Percentiles rank a stretch among this genome's conserved stretches.
Evolutionary conservation across 306 rosid genomes (phyloP).

Genomic region (Cucurbita ficifolia): DNA sequence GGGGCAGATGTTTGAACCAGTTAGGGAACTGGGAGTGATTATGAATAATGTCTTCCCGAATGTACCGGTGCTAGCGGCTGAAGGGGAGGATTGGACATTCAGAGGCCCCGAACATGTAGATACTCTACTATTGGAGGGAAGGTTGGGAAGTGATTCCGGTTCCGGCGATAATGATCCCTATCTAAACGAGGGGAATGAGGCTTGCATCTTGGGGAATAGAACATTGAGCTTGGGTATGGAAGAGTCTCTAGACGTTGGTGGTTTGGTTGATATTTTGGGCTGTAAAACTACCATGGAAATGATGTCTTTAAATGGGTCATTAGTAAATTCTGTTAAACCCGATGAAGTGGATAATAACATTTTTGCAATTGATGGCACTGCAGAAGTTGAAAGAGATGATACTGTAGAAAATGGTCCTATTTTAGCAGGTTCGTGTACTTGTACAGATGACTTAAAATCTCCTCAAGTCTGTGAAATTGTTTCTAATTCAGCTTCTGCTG

Average conservation of each 20-base stretch:
- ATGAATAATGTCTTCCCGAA: slow-evolving; percentile 8
- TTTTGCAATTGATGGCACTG: slow-evolving; percentile 6
- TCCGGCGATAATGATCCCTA: slow-evolving; percentile 15
- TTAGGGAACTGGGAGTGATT: slow-evolving; percentile 10
- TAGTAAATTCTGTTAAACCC: slow-evolving; percentile 14
- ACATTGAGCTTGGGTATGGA: background rate
- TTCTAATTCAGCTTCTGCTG: slow-evolving; percentile 13
- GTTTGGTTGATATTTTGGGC: background rate
- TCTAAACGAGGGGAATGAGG: slow-evolving; percentile 14
- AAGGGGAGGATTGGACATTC: slow-evolving; percentile 1
- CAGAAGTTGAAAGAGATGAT: slow-evolving; percentile 14
- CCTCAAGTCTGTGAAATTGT: slow-evolving; percentile 18
- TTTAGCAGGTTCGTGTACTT: background rate
- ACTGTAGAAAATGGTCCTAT: slow-evolving; percentile 13
- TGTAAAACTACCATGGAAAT: slow-evolving; percentile 13
- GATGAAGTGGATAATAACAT: slow-evolving; percentile 26
- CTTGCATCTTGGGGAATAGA: slow-evolving; percentile 12
- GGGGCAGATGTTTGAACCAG: slow-evolving; percentile 10
- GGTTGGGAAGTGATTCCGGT: slow-evolving; percentile 19
- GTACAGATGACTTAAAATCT: slow-evolving; percentile 13
- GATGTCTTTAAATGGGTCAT: slow-evolving; percentile 10
- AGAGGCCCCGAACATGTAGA: background rate
- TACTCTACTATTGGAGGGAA: slow-evolving; percentile 9
- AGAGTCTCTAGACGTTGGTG: slow-evolving; percentile 17
- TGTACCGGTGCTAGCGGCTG: slow-evolving; percentile 11